Base-by-base conservation (phyloP, 129 eudicot species). In the Sambucus nigra region DNA sequence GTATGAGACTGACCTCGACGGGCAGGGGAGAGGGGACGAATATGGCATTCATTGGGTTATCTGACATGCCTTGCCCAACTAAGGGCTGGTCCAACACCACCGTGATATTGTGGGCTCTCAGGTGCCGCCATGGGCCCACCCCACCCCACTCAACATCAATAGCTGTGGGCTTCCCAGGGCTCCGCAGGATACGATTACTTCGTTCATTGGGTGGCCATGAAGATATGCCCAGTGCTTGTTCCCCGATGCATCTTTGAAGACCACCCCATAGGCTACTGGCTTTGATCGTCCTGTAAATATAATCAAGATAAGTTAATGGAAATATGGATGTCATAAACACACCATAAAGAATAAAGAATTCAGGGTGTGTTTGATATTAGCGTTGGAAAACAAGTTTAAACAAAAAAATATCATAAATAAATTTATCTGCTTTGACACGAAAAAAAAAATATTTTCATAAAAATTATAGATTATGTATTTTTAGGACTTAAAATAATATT, bases 121-220 rank as follows among this genome's bases (percentile, higher is more conserved):
- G 78, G 13, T 92, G 82, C 7, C 21, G 64, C 35, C 16, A 60
- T 66, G 99, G 99, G 49, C 99, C 99, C 1, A 92, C 17, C n/a
- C n/a, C n/a, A n/a, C n/a, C 0, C 99, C 96, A 61, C 99, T 92
- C 15, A 92, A 40, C 96, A 92, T 86, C 2, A 92, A 22, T 10
- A 92, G 50, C n/a, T 86, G 94, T 68, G 99, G 99, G 82, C 99
- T 92, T 29, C 96, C 96, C 2, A 92, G 65, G 9, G 96, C 91
- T 26, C 99, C 99, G 1, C 96, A 75, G 0, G 99, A 73, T 29
- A 92, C 53, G 14, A 86, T 82, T 4, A 92, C 31, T 63, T 92
- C 99, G 44, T 80, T 92, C 24, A 38, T 75, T 1, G 76, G 39
- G 15, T 92, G 87, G 1, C 27, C 54, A 1, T 42, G 79, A 45